Evolutionary conservation across 768 basidiomycete species (phyloP).

Genomic region (Vararia minispora): DNA sequence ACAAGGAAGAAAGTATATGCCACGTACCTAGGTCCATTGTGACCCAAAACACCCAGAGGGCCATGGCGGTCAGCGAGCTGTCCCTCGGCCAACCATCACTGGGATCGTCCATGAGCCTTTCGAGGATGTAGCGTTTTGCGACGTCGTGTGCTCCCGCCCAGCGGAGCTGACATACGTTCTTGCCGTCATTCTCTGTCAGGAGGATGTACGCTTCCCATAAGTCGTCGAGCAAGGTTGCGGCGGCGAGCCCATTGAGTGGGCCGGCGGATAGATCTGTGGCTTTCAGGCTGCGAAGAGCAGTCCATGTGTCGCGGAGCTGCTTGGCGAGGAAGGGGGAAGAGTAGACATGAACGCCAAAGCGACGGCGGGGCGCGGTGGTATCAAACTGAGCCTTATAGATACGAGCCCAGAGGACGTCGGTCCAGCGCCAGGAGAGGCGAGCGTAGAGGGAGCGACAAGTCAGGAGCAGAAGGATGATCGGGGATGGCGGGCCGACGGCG

Average conservation of each 20-base stretch:
- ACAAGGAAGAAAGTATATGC: neutral
- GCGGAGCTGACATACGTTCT: slow-evolving; percentile 45
- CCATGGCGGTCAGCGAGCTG: slow-evolving; percentile 35
- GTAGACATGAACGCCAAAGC: slow-evolving; percentile 31
- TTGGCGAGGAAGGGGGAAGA: slow-evolving; percentile 25
- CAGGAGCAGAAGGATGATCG: slow-evolving; percentile 37
- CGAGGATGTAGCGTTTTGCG: slow-evolving; percentile 32
- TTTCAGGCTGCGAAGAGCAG: slow-evolving; percentile 22
- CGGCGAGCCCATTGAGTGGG: too few relatives aligned
- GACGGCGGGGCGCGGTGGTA: slow-evolving; percentile 33
- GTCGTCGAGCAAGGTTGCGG: slow-evolving; percentile 20
- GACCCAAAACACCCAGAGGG: slow-evolving; percentile 57
- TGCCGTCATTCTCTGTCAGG: slow-evolving; percentile 58
- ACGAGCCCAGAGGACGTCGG: slow-evolving; percentile 34
- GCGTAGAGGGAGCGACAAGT: slow-evolving; percentile 30
- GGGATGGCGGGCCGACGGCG: slow-evolving; percentile 37
- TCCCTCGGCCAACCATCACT: slow-evolving; percentile 50
- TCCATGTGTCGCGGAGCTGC: slow-evolving; percentile 30
- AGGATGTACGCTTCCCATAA: slow-evolving; percentile 44
- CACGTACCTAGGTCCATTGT: slow-evolving; percentile 38
- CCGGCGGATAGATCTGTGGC: too few relatives aligned
- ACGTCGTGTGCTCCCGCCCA: slow-evolving; percentile 37
- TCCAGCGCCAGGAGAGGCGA: slow-evolving; percentile 21
- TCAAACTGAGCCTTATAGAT: slow-evolving; percentile 54
- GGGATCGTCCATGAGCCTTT: slow-evolving; percentile 32